Base-by-base conservation (phyloP, 768 basidiomycete genomes). In the Xerocomellus chrysenteron region DNA sequence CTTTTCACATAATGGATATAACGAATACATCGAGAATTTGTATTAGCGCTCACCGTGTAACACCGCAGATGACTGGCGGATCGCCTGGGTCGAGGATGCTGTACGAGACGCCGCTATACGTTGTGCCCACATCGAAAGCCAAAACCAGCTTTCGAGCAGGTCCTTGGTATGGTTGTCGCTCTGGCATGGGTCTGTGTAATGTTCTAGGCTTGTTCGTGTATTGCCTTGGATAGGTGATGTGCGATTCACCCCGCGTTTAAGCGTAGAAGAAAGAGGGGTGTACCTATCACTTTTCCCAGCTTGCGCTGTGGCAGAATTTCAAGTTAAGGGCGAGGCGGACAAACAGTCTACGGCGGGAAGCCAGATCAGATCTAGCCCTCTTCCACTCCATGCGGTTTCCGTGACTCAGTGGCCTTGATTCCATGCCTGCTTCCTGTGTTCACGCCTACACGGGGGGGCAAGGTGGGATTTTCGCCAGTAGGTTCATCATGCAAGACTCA, bases 91-190 rank as follows among this genome's bases (percentile, higher is more conserved):
- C 63, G 17, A 73, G 70, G 40, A 73, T 64, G 41, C 67, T 61
- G 55, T 82, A 82, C 1, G 78, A 78, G 10, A 82, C 70, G 5
- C 80, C 80, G 35, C 80, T 81, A 46, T 68, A 81, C 3, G 80
- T 82, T 2, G 79, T 83, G 10, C 82, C 82, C 2, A 83, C 65
- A 54, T 83, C 82, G 36, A 83, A 79, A 0, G 79, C 80, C 26
- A 83, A 59, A 5, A 82, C 75, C 6, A 83, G 68, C 54, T 76
- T 76, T 39, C 76, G 75, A 30, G 63, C 55, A 9, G 69, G n/a
- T 17, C 81, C 82, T 32, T 62, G 64, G 68, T 78, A 80, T 2
- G 74, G 72, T 33, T 68, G 59, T 63, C 78, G 60, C 45, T 64
- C 63, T 43, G 61, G 62, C 71, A 74, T 72, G 19, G 4, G 40